phyloP scores from a whole-genome alignment of 2,329 filamentous ascomycete species.

The Pseudocercospora vitis region DNA sequence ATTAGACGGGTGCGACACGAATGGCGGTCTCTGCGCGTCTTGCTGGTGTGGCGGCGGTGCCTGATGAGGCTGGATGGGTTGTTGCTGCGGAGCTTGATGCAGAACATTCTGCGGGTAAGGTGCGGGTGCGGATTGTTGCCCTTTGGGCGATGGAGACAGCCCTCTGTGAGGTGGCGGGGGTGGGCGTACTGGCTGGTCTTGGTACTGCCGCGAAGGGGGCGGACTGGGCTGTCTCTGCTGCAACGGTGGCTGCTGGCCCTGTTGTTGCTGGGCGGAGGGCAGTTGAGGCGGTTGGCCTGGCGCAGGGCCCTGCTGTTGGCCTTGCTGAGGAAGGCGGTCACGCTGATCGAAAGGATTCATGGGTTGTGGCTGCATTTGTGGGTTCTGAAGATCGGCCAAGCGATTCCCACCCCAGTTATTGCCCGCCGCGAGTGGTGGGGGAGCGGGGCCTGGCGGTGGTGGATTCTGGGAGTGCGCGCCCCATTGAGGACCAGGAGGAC shows the following conservation, averaged over 20 bases:
- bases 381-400: conserved; percentile 73
- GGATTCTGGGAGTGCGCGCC: conserved; percentile 69
- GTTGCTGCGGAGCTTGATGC: conserved; percentile 47
- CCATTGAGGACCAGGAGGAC: conserved; percentile 86
- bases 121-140: conserved; percentile 54
- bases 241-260: conserved; percentile 16
- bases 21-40: conserved; percentile 28
- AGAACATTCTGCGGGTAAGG: conserved; percentile 50
- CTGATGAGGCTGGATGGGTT: conserved; percentile 52
- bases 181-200: conserved; percentile 39
- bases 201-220: conserved; percentile 55
- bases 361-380: conserved; percentile 61
- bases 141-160: conserved; percentile 61
- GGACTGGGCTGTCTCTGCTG: conserved; percentile 49
- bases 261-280: conserved; percentile 5
- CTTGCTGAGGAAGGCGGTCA: conserved; percentile 69
- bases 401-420: conserved; percentile 66
- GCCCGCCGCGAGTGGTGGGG: conserved; percentile 50
- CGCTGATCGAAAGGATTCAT: conserved; percentile 80
- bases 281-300: conserved; percentile 54
- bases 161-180: conserved; percentile 55
- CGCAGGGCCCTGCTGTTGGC: conserved; percentile 46
- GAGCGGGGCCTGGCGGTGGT: conserved; percentile 64
- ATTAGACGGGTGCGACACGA: conserved; percentile 29
- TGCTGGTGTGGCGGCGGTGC: conserved; percentile 24